Percentiles rank a stretch among this genome's conserved stretches.
phyloP scores from a whole-genome alignment of 75 land plant species.

The Selaginella moellendorffii region DNA sequence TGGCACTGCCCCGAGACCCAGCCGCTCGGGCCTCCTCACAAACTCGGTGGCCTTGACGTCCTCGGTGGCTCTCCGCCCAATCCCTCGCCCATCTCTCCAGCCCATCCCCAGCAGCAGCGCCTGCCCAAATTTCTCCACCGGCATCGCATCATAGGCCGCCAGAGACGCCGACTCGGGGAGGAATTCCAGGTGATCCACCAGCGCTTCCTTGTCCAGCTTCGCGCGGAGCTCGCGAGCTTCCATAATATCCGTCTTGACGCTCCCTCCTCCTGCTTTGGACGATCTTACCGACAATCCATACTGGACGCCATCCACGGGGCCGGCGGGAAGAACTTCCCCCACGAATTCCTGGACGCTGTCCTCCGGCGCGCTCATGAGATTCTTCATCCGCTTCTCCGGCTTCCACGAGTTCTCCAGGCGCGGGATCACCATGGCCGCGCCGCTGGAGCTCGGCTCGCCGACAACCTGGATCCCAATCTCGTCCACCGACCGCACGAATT shows the following conservation, averaged over 20 bases:
- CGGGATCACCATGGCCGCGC: slow-evolving; percentile 28
- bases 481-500: background rate
- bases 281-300: slow-evolving; percentile 9
- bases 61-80: slow-evolving; percentile 35
- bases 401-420: slow-evolving; percentile 39
- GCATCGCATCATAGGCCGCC: slow-evolving; percentile 40
- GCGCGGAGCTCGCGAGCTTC: background rate
- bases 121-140: slow-evolving; percentile 61
- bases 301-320: slow-evolving; percentile 13
- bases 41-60: slow-evolving; percentile 35
- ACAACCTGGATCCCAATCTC: slow-evolving; percentile 1
- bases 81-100: slow-evolving; percentile 54
- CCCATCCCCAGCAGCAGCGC: slow-evolving; percentile 73
- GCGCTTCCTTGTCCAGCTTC: slow-evolving; percentile 20
- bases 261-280: background rate
- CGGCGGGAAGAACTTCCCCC: slow-evolving; percentile 15
- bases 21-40: slow-evolving; percentile 22
- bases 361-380: slow-evolving; percentile 21
- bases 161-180: slow-evolving; percentile 49
- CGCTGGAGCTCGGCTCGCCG: slow-evolving; percentile 1
- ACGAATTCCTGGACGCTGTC: slow-evolving; percentile 14
- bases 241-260: background rate
- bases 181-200: slow-evolving; percentile 28
- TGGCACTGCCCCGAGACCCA: slow-evolving; percentile 47
- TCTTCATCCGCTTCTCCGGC: slow-evolving; percentile 45